Evolutionary conservation across 2,329 filamentous ascomycete genomes (phyloP), one percentile per base, ranked within the genome.

Genomic region (Niveomyces coronatus): DNA sequence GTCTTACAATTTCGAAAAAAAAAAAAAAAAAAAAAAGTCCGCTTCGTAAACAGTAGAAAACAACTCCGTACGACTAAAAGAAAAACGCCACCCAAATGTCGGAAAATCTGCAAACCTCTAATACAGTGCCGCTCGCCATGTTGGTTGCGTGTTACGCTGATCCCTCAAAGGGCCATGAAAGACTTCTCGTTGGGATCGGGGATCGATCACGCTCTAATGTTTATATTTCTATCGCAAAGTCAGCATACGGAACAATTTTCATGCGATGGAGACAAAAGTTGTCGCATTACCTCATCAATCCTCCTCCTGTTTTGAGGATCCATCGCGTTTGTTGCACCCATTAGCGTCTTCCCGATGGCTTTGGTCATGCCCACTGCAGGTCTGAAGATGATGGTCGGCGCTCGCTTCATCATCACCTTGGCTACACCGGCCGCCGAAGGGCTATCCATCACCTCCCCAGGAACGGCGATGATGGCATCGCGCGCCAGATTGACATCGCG

Each of bases 391-490:
- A 96, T 85, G 0, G 88, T 95, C n/a, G 91, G 91, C 20, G 88
- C 87, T 49, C 85, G 76, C 56, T 74, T 81, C 44, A 81, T 70
- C 14, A 98, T 78, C 2, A 82, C 88, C 51, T 68, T 78, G 11
- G 86, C 85, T 1, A 84, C 86, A 2, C 85, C 86, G 29, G 79
- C 76, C 1, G 89, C 88, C 42, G 77, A 87, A 16, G 78, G 75
- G 51, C 83, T 87, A 52, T 95, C 87, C 68, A 94, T 81, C 1
- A 94, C 76, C 55, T 96, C 89, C 0, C 82, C 85, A 1, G 91
- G 89, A 18, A 98, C 85, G 2, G 89, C 91, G 50, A 98, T 89
- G 41, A 98, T 86, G 9, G 89, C 91, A 60, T 98, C 87, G 40
- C 81, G 71, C 1, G 91, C 85, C 31, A 88, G 68, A 27, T 89